Base-by-base conservation (phyloP, 1,139 yeast genomes). In the Sugiyamaella novakii region DNA sequence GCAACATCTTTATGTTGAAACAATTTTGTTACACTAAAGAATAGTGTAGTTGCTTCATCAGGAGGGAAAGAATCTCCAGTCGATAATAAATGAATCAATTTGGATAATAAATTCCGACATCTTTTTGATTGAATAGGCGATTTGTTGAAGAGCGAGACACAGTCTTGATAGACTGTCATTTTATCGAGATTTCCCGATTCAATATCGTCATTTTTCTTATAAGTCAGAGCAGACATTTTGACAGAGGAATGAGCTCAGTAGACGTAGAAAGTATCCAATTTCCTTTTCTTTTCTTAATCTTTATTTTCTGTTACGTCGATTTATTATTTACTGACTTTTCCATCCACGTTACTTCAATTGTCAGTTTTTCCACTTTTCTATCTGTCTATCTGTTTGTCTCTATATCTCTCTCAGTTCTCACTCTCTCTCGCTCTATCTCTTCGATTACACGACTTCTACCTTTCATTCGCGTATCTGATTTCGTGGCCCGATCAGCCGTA, bases 111-210 rank as follows among this genome's bases (percentile, higher is more conserved):
- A 55, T 75, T 70, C 61, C 98, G 87, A 66, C 96, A 88, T 70
- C 84, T 85, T 61, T 83, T 84, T 28, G 97, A 87, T 61, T 87
- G 85, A 53, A 91, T 85, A 14, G 96, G 96, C 38, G 95, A 79
- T 56, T 92, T 88, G 72, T 91, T 91, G 78, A 92, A 94, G 55
- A 87, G 92, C 60, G 87, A 87, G 62, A 88, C 75, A 73, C 98
- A 91, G 68, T 91, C 96, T 72, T 92, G 99, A 69, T 87, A 91
- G 57, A 94, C 92, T 8, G 96, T 85, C 98, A 92, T 92, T 72
- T 89, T 89, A 71, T 92, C 98, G 53, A 96, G 94, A 57, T 78
- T 68, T 47, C 83, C 84, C 50, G 82, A 73, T 58, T 79, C 85
- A 53, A 81, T 69, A 65, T 87, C 89, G 67, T 88, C 96, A 71